Evolutionary conservation across 495 filamentous ascomycete species (phyloP), one percentile per base, ranked within the genome.

Genomic region (Cenococcum geophilum): DNA sequence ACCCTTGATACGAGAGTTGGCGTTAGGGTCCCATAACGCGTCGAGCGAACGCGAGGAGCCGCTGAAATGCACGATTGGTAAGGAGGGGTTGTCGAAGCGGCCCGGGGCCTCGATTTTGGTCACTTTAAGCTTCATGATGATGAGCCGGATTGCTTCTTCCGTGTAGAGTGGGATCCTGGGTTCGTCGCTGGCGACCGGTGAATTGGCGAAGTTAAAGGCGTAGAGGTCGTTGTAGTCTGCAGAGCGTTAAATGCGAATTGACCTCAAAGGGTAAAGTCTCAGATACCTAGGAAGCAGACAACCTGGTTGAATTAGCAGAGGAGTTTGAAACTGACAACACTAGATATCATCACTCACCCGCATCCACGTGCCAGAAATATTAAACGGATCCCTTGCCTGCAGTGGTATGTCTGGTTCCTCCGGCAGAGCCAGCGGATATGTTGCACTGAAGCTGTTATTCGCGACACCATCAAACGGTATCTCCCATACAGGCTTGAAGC

Each of bases 191-290:
- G 74, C 67, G 2, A 68, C 54, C 5, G 64, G 63, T 1, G 69
- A 57, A 2, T 68, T 68, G 22, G 65, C 34, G 56, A 74, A 87
- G 70, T 88, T 87, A 73, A 81, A 86, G 23, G 67, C 67, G 64
- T 80, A 85, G 49, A 87, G 79, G 66, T 86, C 83, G 55, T 76
- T 79, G 61, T 83, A 86, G 65, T 86, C 84, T 62, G 73, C 12
- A 57, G 73, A 58, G 6, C 5, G 53, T 58, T 61, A 65, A 55
- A 75, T 58, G 2, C 5, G 51, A 71, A 49, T 1, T n/a, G 6
- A 10, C 43, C 5, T 52, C 21, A 23, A 34, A 53, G 4, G 8
- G 40, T 4, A 20, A 43, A 14, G 9, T 12, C n/a, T 47, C 8
- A 35, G 14, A 60, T 50, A 65, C 68, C 71, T 18, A 82, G 71